These are phyloP conservation scores for Microbotryomycetes sp. DNA, from an alignment of 1,284 basidiomycete genomes.

Conservation along the genomic window DNA sequence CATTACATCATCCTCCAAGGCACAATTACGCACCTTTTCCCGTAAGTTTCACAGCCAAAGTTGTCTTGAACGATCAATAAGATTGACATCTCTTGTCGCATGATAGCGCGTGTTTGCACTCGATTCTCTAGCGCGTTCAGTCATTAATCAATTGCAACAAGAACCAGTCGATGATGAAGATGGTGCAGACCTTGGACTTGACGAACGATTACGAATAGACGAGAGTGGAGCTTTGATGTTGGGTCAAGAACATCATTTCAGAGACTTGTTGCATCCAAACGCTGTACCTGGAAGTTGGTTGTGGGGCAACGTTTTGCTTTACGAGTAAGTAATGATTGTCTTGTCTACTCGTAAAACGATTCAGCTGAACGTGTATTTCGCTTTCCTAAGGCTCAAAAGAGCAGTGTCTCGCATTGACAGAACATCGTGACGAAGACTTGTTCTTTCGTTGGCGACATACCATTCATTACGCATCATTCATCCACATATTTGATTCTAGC, in stretches of 20 bases:
- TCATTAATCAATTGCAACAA: constrained; percentile 20
- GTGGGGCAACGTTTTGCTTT: constrained; percentile 32
- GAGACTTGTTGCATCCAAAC: constrained; percentile 30
- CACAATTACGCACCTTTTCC: constrained; percentile 33
- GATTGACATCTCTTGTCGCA: not conserved
- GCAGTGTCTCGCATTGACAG: not conserved
- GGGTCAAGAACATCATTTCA: constrained; percentile 31
- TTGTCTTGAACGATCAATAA: not conserved
- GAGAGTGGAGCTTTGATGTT: constrained; percentile 22
- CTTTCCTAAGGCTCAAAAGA: not conserved
- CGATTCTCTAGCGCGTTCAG: constrained; percentile 27
- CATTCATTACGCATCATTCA: no score
- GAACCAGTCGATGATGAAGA: not conserved
- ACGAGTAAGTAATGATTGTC: constrained; percentile 21
- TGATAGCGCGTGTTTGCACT: constrained; percentile 28
- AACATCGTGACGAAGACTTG: no score
- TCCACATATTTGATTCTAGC: no score
- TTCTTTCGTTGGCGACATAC: no score
- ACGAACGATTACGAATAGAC: constrained; percentile 24
- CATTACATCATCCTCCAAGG: constrained; percentile 29
- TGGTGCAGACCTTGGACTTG: constrained; percentile 22
- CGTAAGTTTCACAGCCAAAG: constrained; percentile 1
- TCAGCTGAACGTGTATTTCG: no score
- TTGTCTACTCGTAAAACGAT: no score
- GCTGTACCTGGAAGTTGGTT: constrained; percentile 31